Evolutionary conservation across 352 stramenopile species (phyloP), one percentile per base, ranked within the genome.

Genomic region (Plasmopara halstedii): DNA sequence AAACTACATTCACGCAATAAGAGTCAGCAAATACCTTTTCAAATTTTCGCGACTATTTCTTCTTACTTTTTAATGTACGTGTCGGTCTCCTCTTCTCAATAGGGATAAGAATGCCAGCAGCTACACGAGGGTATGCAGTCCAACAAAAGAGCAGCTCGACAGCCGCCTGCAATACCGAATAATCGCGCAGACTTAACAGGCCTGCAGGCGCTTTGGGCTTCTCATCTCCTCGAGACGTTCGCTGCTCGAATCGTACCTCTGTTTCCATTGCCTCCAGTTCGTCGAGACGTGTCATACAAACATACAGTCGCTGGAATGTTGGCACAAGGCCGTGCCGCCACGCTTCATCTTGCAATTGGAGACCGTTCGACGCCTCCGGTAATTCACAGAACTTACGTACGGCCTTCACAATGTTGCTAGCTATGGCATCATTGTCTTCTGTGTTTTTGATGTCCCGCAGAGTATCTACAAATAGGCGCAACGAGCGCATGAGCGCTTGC

Each of bases 151-250:
- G 62, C 9, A 91, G 43, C 48, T 94, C 82, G 13, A 89, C 50
- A 9, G 73, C 75, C 2, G 82, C 79, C 56, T 94, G 82, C 20
- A 94, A 64, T 42, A 82, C 66, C 15, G 79, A 85, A 67, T 89
- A 91, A 54, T 94, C 82, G 2, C 79, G 73, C 23, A 94, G 58
- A 66, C 82, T 94, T 21, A 94, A 58, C 33, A 94, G 60, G 36
- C 76, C 77, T 2, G 56, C 59, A 4, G 82, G 79, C 14, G 79
- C 79, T 29, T 60, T 63, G 5, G 70, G 70, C 27, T 46, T 63
- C 19, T 63, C 46, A 10, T 22, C 56, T 42, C 56, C 39, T 25
- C 19, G 37, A 3, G 41, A 3, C 8, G 27, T 56, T 46, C 22
- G 14, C 32, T 43, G 40, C 0, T 25, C 20, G 11, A 29, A 35